Percentiles rank a stretch among this genome's conserved stretches.
These are phyloP conservation scores for Graphilbum fragrans DNA, from an alignment of 2,329 filamentous ascomycete genomes.

Conservation along the genomic window DNA sequence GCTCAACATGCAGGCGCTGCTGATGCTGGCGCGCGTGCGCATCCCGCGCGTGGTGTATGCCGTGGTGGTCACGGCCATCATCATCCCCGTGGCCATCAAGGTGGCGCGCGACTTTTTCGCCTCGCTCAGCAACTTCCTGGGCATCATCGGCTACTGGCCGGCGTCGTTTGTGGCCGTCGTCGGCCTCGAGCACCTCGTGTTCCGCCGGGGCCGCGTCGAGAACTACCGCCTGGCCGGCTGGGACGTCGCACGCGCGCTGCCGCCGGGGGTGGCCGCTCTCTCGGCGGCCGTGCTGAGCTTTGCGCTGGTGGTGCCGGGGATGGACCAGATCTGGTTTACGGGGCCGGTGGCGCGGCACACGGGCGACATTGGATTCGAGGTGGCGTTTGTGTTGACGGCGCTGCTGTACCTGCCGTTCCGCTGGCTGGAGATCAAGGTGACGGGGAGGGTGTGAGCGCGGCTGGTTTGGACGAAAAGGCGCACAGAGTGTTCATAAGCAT, in stretches of 20 bases:
- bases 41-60: background rate
- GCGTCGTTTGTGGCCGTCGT: background rate
- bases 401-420: no score
- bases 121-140: background rate
- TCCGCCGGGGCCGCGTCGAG: background rate
- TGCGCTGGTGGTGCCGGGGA: background rate
- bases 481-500: no score
- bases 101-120: background rate
- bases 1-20: slow-evolving; percentile 41
- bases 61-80: background rate
- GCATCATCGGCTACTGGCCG: background rate
- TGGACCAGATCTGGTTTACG: background rate
- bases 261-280: background rate
- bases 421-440: no score
- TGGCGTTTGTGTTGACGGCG: no score
- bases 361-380: no score
- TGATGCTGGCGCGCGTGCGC: slow-evolving; percentile 16
- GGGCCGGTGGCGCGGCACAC: no score
- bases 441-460: no score
- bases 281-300: background rate
- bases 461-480: no score
- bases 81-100: background rate
- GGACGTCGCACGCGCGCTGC: background rate
- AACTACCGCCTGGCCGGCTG: background rate
- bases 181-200: background rate